A percentile compares a stretch with the other conserved stretches of the same genome.
These are phyloP conservation scores for Setaria italica DNA, from an alignment of 202 grass and related monocot genomes.

Conservation along the genomic window DNA sequence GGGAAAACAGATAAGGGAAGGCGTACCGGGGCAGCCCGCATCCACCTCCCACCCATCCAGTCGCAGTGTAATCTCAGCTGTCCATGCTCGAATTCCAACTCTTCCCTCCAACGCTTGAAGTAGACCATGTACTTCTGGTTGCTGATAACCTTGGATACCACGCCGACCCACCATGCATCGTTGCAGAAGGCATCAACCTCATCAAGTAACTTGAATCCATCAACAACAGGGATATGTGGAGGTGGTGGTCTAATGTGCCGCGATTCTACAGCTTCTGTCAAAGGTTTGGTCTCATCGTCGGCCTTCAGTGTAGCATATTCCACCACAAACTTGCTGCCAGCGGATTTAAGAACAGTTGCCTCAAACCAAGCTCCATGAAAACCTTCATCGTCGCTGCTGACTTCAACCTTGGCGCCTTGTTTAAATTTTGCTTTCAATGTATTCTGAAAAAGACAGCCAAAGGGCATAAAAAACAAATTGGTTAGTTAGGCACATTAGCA, in stretches of 20 bases:
- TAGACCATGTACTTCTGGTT: slow-evolving; percentile 64
- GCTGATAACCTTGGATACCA: slow-evolving; percentile 68
- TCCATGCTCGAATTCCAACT: slow-evolving; percentile 57
- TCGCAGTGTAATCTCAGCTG: slow-evolving; percentile 75
- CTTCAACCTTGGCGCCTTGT: slow-evolving; percentile 56
- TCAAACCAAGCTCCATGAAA: slow-evolving; percentile 74
- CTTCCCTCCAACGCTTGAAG: slow-evolving; percentile 80
- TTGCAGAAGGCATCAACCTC: slow-evolving; percentile 87
- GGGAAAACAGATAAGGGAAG: background rate
- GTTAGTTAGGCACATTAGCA: slow-evolving; percentile 6
- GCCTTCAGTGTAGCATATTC: slow-evolving; percentile 65
- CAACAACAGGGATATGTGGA: slow-evolving; percentile 39
- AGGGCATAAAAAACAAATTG: background rate
- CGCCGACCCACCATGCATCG: slow-evolving; percentile 87
- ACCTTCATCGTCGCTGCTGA: slow-evolving; percentile 76
- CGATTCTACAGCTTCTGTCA: slow-evolving; percentile 67
- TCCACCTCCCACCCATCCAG: slow-evolving; percentile 85
- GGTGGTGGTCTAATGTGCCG: slow-evolving; percentile 66
- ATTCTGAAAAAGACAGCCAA: slow-evolving; percentile 49
- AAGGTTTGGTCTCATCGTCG: slow-evolving; percentile 61
- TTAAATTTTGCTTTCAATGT: slow-evolving; percentile 36
- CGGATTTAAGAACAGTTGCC: slow-evolving; percentile 57
- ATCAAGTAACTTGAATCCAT: slow-evolving; percentile 64
- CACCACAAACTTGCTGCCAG: slow-evolving; percentile 58
- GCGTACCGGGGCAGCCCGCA: slow-evolving; percentile 59